Conservation (phyloP, 768 basidiomycete species). For the Asterophora parasitica region DNA sequence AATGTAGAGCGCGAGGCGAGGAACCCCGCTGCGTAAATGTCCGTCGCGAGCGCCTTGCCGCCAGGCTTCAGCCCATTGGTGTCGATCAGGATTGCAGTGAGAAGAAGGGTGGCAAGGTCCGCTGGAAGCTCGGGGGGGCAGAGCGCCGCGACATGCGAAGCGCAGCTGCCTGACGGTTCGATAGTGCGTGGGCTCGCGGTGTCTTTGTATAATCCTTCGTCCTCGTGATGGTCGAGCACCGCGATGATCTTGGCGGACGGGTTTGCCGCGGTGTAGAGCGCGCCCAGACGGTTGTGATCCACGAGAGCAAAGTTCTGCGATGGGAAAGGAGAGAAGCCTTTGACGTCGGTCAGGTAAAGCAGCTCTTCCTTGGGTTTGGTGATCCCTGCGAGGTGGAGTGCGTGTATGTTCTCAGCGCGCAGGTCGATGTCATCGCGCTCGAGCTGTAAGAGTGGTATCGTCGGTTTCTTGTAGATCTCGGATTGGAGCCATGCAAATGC, state of each 20-base stretch:
- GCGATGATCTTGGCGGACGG: conserved; percentile 55
- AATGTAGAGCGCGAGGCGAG: conserved; percentile 57
- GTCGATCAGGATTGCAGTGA: conserved; percentile 82
- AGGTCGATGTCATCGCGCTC: conserved; percentile 64
- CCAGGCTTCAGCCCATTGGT: conserved; percentile 73
- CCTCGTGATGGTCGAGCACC: conserved; percentile 88
- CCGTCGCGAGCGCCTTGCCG: conserved; percentile 69
- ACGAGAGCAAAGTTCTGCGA: conserved; percentile 72
- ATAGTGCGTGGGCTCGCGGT: conserved; percentile 66
- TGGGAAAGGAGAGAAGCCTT: conserved; percentile 39
- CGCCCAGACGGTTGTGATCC: conserved; percentile 78
- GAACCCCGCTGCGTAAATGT: conserved; percentile 59
- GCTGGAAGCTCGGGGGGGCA: conserved; percentile 40
- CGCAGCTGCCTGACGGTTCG: conserved; percentile 69
- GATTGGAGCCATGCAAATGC: conserved; percentile 77
- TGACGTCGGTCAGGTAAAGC: conserved; percentile 67
- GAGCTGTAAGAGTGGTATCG: conserved; percentile 72
- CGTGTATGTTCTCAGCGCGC: conserved; percentile 84
- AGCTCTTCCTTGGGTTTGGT: conserved; percentile 47
- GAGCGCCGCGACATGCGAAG: conserved; percentile 49
- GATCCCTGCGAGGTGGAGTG: conserved; percentile 58
- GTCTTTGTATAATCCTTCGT: conserved; percentile 65
- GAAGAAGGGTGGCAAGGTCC: conserved; percentile 72
- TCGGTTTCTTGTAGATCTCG: conserved; percentile 44
- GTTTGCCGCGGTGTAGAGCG: conserved; percentile 35